These are phyloP conservation scores for Lachnellula subtilissima DNA, from an alignment of 2,329 filamentous ascomycete species.

Conservation along the genomic window DNA sequence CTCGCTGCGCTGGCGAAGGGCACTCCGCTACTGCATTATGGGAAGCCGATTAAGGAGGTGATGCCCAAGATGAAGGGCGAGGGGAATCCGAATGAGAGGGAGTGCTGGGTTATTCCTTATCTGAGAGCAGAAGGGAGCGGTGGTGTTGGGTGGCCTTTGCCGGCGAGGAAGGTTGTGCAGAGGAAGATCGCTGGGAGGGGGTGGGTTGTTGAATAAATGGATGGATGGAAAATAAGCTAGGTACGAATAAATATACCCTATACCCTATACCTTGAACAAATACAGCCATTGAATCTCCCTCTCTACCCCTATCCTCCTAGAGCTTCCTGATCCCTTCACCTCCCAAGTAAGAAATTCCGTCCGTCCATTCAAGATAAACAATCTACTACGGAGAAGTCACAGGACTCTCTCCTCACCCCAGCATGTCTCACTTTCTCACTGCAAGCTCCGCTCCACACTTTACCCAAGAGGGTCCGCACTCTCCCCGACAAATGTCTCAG, in stretches of 20 bases:
- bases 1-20: slow-evolving; percentile 75
- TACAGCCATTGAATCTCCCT: no score
- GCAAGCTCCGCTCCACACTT: no score
- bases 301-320: no score
- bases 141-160: slow-evolving; percentile 76
- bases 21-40: slow-evolving; percentile 77
- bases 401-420: background rate
- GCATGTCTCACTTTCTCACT: background rate
- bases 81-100: slow-evolving; percentile 48
- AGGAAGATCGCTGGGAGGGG: slow-evolving; percentile 65
- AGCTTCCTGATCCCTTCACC: no score
- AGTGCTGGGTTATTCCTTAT: slow-evolving; percentile 80
- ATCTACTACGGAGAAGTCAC: no score
- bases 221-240: background rate
- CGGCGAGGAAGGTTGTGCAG: slow-evolving; percentile 79
- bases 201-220: slow-evolving; percentile 52
- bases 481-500: background rate
- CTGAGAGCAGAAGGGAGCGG: slow-evolving; percentile 64
- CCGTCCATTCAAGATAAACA: no score
- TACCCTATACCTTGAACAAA: no score
- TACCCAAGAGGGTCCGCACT: no score
- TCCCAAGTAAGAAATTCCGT: no score
- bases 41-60: slow-evolving; percentile 87
- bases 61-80: slow-evolving; percentile 42
- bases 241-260: background rate